Evolutionary conservation across 169 alveolate genomes (phyloP), one percentile per base, ranked within the genome.

Genomic region (Cryptosporidium muris): DNA sequence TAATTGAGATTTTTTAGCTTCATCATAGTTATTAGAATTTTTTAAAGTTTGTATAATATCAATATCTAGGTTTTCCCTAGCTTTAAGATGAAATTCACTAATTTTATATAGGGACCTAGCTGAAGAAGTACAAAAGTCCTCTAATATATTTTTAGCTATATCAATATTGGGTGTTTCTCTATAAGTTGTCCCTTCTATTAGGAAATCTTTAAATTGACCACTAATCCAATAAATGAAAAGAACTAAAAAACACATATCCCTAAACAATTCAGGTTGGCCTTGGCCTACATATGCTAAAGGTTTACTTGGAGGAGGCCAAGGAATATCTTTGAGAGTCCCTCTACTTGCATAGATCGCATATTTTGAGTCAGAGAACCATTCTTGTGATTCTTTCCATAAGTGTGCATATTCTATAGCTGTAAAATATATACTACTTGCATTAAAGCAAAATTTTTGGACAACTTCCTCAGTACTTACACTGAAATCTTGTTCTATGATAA

Each of bases 241-340:
- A 42, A 58, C n/a, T 7, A 68, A 74, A 74, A 74, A 74, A 37
- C 85, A 74, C 52, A 14, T 37, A 60, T 74, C 45, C 14, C 85
- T 74, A 36, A 45, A 74, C 51, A 74, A 64, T 34, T 74, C 85
- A 16, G 85, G 85, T 52, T 68, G 54, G 1, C 53, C 85, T 60
- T 48, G 54, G 14, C 85, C 85, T 36, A 3, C 43, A 37, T 54
- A 74, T 2, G 43, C 62, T 16, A 74, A 25, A 43, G 74, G 85
- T 12, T 36, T 43, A 25, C 60, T 74, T 16, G 60, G 54, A 16
- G 85, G 68, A 14, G 85, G 85, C 67, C 67, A 74, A 34, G 85
- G 85, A 42, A 74, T 56, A 25, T 68, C 85, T 25, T 74, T 49
- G 9, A 74, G 34, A 6, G 85, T 45, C 7, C 85, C 85, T 45